phyloP scores from a whole-genome alignment of 2,329 filamentous ascomycete species.

The Calonectria multiphialidica region DNA sequence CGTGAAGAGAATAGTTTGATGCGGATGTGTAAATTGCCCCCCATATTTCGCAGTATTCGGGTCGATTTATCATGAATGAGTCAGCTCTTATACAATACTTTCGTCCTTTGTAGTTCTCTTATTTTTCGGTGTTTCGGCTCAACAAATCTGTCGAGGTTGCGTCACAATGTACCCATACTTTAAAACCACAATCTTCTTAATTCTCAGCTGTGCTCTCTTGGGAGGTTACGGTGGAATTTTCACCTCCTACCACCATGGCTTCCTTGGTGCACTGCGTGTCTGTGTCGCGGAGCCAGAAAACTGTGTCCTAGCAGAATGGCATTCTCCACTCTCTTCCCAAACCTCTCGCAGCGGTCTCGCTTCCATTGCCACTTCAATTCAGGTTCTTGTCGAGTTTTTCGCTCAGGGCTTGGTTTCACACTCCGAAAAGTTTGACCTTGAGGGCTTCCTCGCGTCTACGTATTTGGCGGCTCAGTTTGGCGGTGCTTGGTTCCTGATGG shows the following conservation, averaged over 20 bases:
- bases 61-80: not conserved
- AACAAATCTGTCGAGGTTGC: too few relatives aligned
- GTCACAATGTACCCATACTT: not conserved
- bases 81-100: not conserved
- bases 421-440: conserved; percentile 8
- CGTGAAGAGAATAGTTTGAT: conserved; percentile 15
- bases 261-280: conserved; percentile 29
- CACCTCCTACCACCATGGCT: conserved; percentile 28
- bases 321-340: not conserved
- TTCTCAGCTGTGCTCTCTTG: conserved; percentile 30
- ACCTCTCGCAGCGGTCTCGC: not conserved
- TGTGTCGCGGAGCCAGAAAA: conserved; percentile 6
- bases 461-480: conserved; percentile 39
- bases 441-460: conserved; percentile 30
- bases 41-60: too few relatives aligned
- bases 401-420: conserved; percentile 26
- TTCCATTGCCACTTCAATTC: conserved; percentile 19
- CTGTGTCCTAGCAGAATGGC: conserved; percentile 29
- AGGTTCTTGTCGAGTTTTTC: conserved; percentile 34
- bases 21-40: too few relatives aligned
- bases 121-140: not conserved
- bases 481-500: conserved; percentile 35
- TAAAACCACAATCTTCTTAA: conserved; percentile 14
- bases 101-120: not conserved
- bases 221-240: conserved; percentile 37